These are phyloP conservation scores for Fusarium aywerte DNA, from an alignment of 2,329 filamentous ascomycete species.

Conservation along the genomic window DNA sequence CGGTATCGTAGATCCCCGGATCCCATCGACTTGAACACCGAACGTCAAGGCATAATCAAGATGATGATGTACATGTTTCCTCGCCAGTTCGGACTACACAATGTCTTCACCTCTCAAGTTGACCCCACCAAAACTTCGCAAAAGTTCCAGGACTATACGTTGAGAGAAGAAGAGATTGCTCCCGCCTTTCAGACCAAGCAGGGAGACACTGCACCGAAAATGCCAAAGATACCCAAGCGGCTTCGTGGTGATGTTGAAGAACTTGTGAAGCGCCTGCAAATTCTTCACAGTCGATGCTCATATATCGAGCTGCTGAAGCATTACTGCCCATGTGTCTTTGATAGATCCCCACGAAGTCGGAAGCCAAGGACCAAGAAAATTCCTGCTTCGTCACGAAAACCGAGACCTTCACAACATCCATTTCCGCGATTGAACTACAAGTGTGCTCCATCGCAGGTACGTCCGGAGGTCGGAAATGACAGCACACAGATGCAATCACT, in stretches of 20 bases:
- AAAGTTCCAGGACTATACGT: constrained; percentile 83
- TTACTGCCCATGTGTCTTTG: constrained; percentile 73
- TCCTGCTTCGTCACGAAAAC: constrained; percentile 1
- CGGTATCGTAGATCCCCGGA: constrained; percentile 60
- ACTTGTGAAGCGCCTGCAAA: constrained; percentile 75
- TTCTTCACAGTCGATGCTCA: constrained; percentile 77
- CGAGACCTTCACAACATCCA: constrained; percentile 2
- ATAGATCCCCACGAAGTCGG: constrained; percentile 25
- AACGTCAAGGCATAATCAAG: constrained; percentile 67
- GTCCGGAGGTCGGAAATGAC: constrained; percentile 3
- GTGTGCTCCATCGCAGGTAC: constrained; percentile 12
- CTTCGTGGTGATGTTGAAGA: constrained; percentile 70
- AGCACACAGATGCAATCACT: constrained; percentile 14
- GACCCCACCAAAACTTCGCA: constrained; percentile 75
- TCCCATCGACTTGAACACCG: constrained; percentile 20
- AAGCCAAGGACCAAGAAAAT: constrained; percentile 16
- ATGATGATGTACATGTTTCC: constrained; percentile 95
- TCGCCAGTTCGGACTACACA: constrained; percentile 87
- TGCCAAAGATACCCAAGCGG: constrained; percentile 67
- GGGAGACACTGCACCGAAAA: constrained; percentile 9
- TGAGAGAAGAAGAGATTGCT: constrained; percentile 84
- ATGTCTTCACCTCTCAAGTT: constrained; percentile 82
- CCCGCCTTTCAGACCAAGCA: constrained; percentile 39
- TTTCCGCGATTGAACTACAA: constrained; percentile 22
- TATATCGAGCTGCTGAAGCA: constrained; percentile 82